Base-by-base conservation (phyloP, 805 yeast species). In the Yamadazyma paraphyllophila region DNA sequence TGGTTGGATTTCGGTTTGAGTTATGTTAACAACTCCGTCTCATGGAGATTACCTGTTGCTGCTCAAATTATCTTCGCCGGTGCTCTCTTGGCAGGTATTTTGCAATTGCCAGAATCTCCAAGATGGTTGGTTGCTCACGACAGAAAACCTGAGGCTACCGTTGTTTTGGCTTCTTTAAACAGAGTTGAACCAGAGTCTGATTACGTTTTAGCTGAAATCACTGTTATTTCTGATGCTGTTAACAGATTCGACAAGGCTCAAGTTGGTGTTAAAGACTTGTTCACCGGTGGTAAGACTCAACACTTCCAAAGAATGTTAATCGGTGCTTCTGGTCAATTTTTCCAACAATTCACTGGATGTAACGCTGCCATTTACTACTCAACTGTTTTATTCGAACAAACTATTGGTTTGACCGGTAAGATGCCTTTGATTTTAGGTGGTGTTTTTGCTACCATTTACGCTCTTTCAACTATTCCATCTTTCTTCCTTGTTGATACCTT, bases 361-460 rank as follows among this genome's bases (percentile, higher is more conserved):
- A 90, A 91, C 69, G 90, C 91, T 62, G 88, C 90, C 51, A 88
- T 91, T 59, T 91, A 91, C 69, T 91, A 85, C 62, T 96, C 96
- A 17, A 89, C 92, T 26, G 78, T 83, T 55, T 88, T 90, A 65
- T 89, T 91, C 65, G 78, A 79, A 49, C 74, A 70, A 49, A 77
- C 90, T 1, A 75, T 82, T 55, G 45, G 34, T 20, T 36, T 34
- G 25, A 29, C 31, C 13, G 75, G 74, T 47, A 73, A 78, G 60
- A 65, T 80, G 56, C 67, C 86, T 24, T 71, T 80, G 61, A 69
- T 82, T 53, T 69, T 83, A 56, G 86, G 86, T 59, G 86, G 86
- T 69, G 80, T 80, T 32, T 80, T 80, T 53, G 70, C 85, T 31
- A 78, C 84, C 42, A 66, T 81, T 39, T 81, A 81, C 54, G 81